Base-by-base conservation (phyloP, 139 green algal species). In the Chlamydomonas sp. region DNA sequence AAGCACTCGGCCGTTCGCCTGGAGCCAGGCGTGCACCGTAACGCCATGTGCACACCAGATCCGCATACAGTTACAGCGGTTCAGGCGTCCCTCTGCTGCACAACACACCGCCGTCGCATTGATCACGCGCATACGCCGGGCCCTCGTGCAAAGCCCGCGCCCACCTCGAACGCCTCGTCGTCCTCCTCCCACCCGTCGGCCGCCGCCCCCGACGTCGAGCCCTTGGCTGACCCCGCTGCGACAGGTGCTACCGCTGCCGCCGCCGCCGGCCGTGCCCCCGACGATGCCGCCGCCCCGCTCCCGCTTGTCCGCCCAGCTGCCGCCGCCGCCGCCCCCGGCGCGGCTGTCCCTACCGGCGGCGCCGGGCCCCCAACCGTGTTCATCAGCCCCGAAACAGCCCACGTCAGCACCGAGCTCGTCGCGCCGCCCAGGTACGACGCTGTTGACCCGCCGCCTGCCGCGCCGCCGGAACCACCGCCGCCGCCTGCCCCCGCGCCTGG, bases 371-470 rank as follows among this genome's bases (percentile, higher is more conserved):
- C 82, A 5, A 86, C 82, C 4, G 82, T 86, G 71, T 86, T 80
- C 83, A 92, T 84, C 20, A 89, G 68, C 15, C 86, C 92, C 8
- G 87, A 93, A 86, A 91, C 87, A 59, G 76, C 87, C 91, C 91
- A 95, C 59, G 78, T 75, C 64, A 97, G 89, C 79, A 93, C 91
- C 15, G 85, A 88, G 60, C 82, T 80, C 5, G 82, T 79, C 17
- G 80, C 83, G 61, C 74, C 81, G 49, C 59, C 60, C 18, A 75
- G 75, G 49, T 75, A 76, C 69, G 64, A 77, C 49, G 61, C 66
- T 8, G 31, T 49, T 49, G 31, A 49, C 31, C 31, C 64, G 49
- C 62, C 59, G 61, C 57, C 63, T 16, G 31, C 59, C 14, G 9
- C 75, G 8, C 49, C 31, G 79, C 60, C n/a, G 20, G 63, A 66